Percentiles rank a stretch among this genome's conserved stretches.
These are phyloP conservation scores for Mycena rebaudengoi DNA, from an alignment of 768 basidiomycete genomes.

Conservation along the genomic window DNA sequence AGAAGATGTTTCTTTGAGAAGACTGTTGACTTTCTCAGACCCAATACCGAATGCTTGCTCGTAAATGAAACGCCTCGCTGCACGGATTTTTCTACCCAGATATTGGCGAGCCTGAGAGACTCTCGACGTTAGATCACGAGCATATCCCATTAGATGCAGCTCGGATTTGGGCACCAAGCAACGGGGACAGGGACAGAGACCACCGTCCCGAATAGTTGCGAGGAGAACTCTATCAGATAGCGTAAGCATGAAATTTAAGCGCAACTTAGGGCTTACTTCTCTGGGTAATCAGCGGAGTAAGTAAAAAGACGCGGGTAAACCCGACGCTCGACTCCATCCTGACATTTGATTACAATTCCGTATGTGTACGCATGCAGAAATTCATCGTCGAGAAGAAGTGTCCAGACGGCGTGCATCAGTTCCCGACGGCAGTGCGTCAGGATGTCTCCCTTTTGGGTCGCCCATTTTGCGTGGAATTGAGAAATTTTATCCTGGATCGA, in stretches of 20 bases:
- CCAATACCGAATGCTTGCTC: not conserved
- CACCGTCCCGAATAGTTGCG: slow-evolving; percentile 27
- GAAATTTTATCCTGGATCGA: slow-evolving; percentile 31
- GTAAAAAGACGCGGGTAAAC: slow-evolving; percentile 36
- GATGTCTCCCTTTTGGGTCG: slow-evolving; percentile 22
- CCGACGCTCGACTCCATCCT: slow-evolving; percentile 31
- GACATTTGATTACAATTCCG: slow-evolving; percentile 34
- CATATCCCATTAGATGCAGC: slow-evolving; percentile 24
- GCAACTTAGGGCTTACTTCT: slow-evolving; percentile 29
- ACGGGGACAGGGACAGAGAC: slow-evolving; percentile 32
- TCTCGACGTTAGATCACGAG: slow-evolving; percentile 4
- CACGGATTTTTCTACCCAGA: not conserved
- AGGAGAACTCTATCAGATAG: slow-evolving; percentile 11
- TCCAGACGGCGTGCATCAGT: slow-evolving; percentile 36
- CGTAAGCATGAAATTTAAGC: not conserved
- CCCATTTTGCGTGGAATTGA: slow-evolving; percentile 18
- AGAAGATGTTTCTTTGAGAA: slow-evolving; percentile 11
- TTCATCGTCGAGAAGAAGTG: slow-evolving; percentile 32
- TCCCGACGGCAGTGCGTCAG: slow-evolving; percentile 39
- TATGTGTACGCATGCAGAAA: slow-evolving; percentile 34
- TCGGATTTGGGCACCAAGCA: slow-evolving; percentile 26
- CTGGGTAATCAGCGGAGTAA: slow-evolving; percentile 38
- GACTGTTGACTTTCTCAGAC: not conserved
- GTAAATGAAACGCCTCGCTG: slow-evolving; percentile 11
- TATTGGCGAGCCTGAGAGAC: not conserved